Evolutionary conservation across 805 yeast genomes (phyloP), one percentile per base, ranked within the genome.

Genomic region (Yarrowia deformans): DNA sequence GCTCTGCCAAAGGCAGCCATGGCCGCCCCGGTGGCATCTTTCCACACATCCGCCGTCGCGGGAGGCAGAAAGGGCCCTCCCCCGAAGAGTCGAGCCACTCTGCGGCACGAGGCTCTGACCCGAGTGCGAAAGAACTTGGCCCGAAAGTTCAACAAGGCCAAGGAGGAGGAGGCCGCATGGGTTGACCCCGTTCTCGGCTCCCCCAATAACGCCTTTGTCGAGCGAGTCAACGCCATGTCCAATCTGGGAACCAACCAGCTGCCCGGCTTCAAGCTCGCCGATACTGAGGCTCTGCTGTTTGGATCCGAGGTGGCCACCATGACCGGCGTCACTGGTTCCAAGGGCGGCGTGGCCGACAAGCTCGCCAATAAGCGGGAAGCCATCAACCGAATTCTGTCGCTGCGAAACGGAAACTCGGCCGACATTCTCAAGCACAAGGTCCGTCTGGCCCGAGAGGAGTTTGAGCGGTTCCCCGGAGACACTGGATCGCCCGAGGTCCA

Each of bases 401-500:
- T 91, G 80, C 88, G 84, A 78, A 93, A 93, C 79, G 84, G 95
- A 34, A 83, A 84, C 72, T 83, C 84, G 66, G 76, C 79, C 19
- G 93, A 90, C 72, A 81, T 82, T 69, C 81, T 84, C 74, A 85
- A 86, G 72, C 77, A 85, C 72, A 90, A 91, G 37, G 81, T 86
- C 1, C 79, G 80, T 56, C 77, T 89, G 56, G 97, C 98, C 0
- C 83, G 87, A 64, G 80, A 84, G 73, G 98, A 94, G 80, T 93
- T 94, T 78, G 88, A 87, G 73, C 84, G 97, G 75, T 83, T 84
- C 72, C 92, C 88, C 56, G 97, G 97, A 68, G 98, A 95, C 77
- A 91, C 97, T 0, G 98, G 97, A 2, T 91, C 97, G 1, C 87
- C 97, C 68, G 98, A 94, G 80, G 97, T 93, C 34, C 98, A 93